phyloP scores from a whole-genome alignment of 108 stramenopile genomes.

The Cyclotella baltica region DNA sequence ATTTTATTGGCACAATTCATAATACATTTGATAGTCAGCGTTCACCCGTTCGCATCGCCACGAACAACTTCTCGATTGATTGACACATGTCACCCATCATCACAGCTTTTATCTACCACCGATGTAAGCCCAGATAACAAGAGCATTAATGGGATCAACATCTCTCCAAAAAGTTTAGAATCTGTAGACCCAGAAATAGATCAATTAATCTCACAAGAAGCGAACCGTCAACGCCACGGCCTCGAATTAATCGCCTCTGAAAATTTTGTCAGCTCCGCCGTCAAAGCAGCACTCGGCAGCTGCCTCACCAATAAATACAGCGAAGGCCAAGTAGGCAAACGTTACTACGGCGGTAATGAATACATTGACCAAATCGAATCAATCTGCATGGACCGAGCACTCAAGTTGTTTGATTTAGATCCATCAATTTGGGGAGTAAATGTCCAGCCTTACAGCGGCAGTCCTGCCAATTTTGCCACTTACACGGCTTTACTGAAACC shows the following conservation, averaged over 20 bases:
- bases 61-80: too few species aligned
- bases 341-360: conserved; percentile 99
- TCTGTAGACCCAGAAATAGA: conserved; percentile 75
- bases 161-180: conserved; percentile 15
- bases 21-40: too few species aligned
- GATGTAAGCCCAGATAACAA: background rate
- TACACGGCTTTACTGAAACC: conserved; percentile 97
- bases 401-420: conserved; percentile 88
- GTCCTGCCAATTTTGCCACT: conserved; percentile 99
- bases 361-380: conserved; percentile 97
- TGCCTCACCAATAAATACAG: conserved; percentile 99
- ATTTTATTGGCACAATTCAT: too few species aligned
- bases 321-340: conserved; percentile 96
- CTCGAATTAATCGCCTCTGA: conserved; percentile 99
- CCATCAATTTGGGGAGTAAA: conserved; percentile 98
- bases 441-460: conserved; percentile 96
- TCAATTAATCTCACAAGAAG: conserved; percentile 82
- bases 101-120: background rate
- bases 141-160: background rate
- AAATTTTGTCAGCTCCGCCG: conserved; percentile 97
- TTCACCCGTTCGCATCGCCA: too few species aligned
- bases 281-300: conserved; percentile 95
- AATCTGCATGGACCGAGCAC: conserved; percentile 93
- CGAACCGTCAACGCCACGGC: conserved; percentile 85
- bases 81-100: too few species aligned